Percentiles rank a stretch among this genome's conserved stretches.
phyloP scores from a whole-genome alignment of 805 yeast genomes.

The Citeromyces matritensis region DNA sequence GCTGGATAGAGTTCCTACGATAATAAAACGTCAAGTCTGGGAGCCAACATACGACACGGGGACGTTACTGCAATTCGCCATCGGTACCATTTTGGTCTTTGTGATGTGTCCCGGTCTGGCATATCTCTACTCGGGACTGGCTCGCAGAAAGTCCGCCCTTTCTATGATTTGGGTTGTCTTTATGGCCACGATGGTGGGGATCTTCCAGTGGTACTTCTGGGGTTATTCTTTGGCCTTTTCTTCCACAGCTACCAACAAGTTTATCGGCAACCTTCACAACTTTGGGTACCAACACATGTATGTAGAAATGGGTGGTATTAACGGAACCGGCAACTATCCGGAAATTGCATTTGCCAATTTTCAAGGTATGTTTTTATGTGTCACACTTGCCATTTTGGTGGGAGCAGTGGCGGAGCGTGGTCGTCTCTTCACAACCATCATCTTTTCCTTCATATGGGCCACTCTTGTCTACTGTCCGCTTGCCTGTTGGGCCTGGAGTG shows the following conservation, averaged over 20 bases:
- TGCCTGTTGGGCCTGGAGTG: conserved; percentile 93
- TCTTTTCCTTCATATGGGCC: conserved; percentile 77
- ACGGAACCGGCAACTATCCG: conserved; percentile 36
- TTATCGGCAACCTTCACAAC: conserved; percentile 73
- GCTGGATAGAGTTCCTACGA: not conserved
- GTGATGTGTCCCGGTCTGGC: conserved; percentile 94
- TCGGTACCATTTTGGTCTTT: conserved; percentile 61
- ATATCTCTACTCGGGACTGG: conserved; percentile 81
- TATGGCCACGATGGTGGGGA: conserved; percentile 57
- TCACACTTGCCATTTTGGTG: conserved; percentile 82
- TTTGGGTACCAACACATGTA: conserved; percentile 71
- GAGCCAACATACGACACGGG: conserved; percentile 23
- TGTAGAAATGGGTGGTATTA: conserved; percentile 13
- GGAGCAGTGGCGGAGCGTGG: conserved; percentile 95
- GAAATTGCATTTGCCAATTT: conserved; percentile 75
- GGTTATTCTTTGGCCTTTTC: conserved; percentile 92
- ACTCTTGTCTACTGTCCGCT: conserved; percentile 89
- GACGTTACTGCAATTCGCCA: conserved; percentile 32
- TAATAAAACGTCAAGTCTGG: conserved; percentile 10
- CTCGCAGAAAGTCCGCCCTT: conserved; percentile 80
- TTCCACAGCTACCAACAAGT: conserved; percentile 62
- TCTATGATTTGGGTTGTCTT: conserved; percentile 74
- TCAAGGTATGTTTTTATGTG: conserved; percentile 84
- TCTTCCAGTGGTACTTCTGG: conserved; percentile 96
- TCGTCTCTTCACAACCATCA: conserved; percentile 68